Percentiles rank a stretch among this genome's conserved stretches.
Evolutionary conservation across 306 rosid genomes (phyloP).

Genomic region (Corylus avellana): DNA sequence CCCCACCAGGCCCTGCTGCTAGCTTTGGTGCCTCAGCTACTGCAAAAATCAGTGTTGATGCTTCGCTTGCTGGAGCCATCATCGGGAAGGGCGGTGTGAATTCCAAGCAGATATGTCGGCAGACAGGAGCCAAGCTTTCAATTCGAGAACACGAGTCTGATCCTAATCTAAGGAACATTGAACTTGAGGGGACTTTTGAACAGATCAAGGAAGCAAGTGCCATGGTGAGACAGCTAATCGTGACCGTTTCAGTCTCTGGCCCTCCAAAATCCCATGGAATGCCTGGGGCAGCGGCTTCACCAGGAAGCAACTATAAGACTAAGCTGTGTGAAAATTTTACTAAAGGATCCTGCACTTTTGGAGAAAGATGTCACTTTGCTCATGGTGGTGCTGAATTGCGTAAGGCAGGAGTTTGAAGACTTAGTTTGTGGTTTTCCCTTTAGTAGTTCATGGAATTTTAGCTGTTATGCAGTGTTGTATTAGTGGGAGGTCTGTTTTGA

Average conservation of each 20-base stretch:
- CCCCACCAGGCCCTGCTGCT: conserved; percentile 56
- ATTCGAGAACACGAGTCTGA: conserved; percentile 89
- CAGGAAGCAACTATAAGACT: conserved; percentile 79
- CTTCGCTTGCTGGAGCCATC: conserved; percentile 91
- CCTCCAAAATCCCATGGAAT: conserved; percentile 53
- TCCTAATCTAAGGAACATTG: conserved; percentile 78
- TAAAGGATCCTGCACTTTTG: conserved; percentile 91
- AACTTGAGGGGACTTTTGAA: conserved; percentile 90
- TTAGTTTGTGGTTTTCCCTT: neutral
- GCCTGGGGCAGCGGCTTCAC: conserved; percentile 47
- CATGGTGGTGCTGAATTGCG: conserved; percentile 88
- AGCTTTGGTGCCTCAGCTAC: conserved; percentile 93
- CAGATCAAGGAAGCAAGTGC: conserved; percentile 88
- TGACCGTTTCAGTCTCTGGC: conserved; percentile 57
- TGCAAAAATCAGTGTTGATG: conserved; percentile 94
- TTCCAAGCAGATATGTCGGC: conserved; percentile 95
- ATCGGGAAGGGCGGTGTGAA: conserved; percentile 97
- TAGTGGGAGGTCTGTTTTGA: conserved; percentile 28
- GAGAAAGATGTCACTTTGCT: conserved; percentile 96
- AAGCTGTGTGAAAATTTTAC: conserved; percentile 88
- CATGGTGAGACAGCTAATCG: conserved; percentile 78
- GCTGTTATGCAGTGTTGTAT: conserved; percentile 27
- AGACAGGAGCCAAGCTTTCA: conserved; percentile 91
- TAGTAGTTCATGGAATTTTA: conserved; percentile 3
- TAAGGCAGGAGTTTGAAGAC: conserved; percentile 48